These are phyloP conservation scores for Chalara sp. DNA, from an alignment of 2,329 filamentous ascomycete species.

Conservation along the genomic window DNA sequence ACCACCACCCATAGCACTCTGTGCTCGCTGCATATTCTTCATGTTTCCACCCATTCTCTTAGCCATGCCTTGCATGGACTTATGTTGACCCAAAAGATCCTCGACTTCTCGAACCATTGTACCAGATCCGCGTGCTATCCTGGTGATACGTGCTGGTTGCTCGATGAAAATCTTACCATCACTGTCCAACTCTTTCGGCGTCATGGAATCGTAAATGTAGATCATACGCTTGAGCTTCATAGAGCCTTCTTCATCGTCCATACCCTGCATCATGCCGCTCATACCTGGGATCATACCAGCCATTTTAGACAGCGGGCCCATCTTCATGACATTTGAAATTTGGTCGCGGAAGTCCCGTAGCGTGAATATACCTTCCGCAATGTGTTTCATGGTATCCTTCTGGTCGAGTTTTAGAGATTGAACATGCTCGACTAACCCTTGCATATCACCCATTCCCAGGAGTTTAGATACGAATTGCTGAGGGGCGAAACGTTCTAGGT, in stretches of 20 bases:
- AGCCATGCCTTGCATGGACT: constrained; percentile 98
- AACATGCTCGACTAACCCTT: constrained; percentile 90
- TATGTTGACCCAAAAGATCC: constrained; percentile 92
- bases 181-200: constrained; percentile 86
- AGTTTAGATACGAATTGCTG: constrained; percentile 91
- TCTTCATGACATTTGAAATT: constrained; percentile 98
- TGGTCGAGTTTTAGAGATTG: constrained; percentile 93
- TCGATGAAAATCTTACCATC: constrained; percentile 93
- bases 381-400: constrained; percentile 99
- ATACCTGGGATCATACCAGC: constrained; percentile 98
- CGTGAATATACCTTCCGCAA: constrained; percentile 93
- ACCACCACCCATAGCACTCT: constrained; percentile 82
- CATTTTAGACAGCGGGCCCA: constrained; percentile 96
- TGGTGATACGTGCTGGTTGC: constrained; percentile 86
- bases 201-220: constrained; percentile 99
- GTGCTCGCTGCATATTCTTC: constrained; percentile 94
- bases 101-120: constrained; percentile 91
- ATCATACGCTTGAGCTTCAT: constrained; percentile 96
- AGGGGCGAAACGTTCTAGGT: constrained; percentile 87
- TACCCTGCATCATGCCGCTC: constrained; percentile 85
- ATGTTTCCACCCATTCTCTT: constrained; percentile 98
- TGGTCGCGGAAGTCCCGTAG: constrained; percentile 92
- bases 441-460: constrained; percentile 95
- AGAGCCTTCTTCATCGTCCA: constrained; percentile 95
- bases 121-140: constrained; percentile 82